Conservation (phyloP, 179 eudicot genomes). For the Sideroxylon spinosum region DNA sequence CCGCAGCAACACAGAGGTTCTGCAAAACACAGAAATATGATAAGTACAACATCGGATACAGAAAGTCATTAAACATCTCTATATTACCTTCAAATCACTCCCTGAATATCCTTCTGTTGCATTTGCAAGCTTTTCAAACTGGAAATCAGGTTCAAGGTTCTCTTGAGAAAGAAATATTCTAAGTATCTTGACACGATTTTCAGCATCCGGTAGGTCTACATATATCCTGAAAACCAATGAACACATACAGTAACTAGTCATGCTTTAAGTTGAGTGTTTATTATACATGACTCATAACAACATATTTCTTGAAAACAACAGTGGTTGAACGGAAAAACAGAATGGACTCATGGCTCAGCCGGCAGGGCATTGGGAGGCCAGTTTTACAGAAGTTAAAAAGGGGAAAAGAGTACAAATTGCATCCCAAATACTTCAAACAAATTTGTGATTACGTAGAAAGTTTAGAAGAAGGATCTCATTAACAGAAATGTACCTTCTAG, state of each 20-base stretch:
- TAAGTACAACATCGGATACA: slow-evolving; percentile 3
- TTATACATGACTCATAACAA: not conserved
- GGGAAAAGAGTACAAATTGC: not conserved
- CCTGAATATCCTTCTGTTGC: slow-evolving; percentile 97
- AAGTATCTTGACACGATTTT: slow-evolving; percentile 75
- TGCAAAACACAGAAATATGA: slow-evolving; percentile 31
- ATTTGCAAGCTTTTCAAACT: slow-evolving; percentile 67
- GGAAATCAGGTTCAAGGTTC: slow-evolving; percentile 61
- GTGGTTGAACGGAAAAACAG: not conserved
- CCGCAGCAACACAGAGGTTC: slow-evolving; percentile 98
- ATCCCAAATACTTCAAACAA: not conserved
- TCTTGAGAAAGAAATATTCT: slow-evolving; percentile 82
- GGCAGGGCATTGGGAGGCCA: not conserved
- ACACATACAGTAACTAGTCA: not conserved
- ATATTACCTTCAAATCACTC: slow-evolving; percentile 89
- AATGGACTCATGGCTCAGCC: not conserved
- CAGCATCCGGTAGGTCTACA: slow-evolving; percentile 92
- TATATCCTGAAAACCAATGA: slow-evolving; percentile 55
- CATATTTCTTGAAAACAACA: not conserved
- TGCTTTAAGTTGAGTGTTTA: not conserved
- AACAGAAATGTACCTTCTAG: slow-evolving; percentile 55
- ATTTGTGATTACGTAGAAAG: not conserved
- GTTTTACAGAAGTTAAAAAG: not conserved
- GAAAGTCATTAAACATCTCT: slow-evolving; percentile 4
- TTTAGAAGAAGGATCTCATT: not conserved